phyloP scores from a whole-genome alignment of 2,329 filamentous ascomycete species.

The Trichoderma brevicompactum region DNA sequence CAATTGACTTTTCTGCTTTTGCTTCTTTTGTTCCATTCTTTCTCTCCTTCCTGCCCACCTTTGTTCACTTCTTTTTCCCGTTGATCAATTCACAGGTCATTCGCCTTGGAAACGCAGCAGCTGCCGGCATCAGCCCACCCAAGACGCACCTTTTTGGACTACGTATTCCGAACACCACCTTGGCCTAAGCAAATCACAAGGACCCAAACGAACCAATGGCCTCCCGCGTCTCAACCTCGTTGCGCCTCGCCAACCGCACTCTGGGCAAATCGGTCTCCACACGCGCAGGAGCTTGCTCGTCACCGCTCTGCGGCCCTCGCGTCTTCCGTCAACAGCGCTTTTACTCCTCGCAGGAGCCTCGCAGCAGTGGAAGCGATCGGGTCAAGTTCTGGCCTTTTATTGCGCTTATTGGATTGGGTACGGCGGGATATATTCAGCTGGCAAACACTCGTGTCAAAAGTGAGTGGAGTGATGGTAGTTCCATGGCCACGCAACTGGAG shows the following conservation, averaged over 20 bases:
- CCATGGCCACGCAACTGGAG: not conserved
- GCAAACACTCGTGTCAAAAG: constrained; percentile 48
- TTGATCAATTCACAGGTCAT: constrained; percentile 3
- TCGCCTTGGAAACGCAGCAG: constrained; percentile 5
- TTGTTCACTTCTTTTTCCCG: not conserved
- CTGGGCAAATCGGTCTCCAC: constrained; percentile 31
- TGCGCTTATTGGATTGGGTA: constrained; percentile 52
- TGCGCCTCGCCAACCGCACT: constrained; percentile 32
- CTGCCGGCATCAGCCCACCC: constrained; percentile 25
- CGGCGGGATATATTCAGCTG: constrained; percentile 55
- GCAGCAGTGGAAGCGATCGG: constrained; percentile 40
- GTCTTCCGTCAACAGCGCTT: constrained; percentile 34
- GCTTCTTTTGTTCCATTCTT: constrained; percentile 3
- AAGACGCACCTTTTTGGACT: constrained; percentile 3
- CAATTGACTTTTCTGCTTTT: constrained; percentile 11
- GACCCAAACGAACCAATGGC: constrained; percentile 38
- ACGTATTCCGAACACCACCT: not conserved
- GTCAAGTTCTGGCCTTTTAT: constrained; percentile 66
- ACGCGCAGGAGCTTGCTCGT: constrained; percentile 22
- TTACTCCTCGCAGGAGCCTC: constrained; percentile 52
- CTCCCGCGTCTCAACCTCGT: constrained; percentile 39
- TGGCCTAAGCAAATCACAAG: not conserved
- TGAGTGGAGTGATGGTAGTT: constrained; percentile 1
- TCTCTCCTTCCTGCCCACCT: constrained; percentile 6
- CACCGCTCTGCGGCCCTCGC: constrained; percentile 26